Conservation (phyloP, 495 filamentous ascomycete genomes). For the Darksidea phi region DNA sequence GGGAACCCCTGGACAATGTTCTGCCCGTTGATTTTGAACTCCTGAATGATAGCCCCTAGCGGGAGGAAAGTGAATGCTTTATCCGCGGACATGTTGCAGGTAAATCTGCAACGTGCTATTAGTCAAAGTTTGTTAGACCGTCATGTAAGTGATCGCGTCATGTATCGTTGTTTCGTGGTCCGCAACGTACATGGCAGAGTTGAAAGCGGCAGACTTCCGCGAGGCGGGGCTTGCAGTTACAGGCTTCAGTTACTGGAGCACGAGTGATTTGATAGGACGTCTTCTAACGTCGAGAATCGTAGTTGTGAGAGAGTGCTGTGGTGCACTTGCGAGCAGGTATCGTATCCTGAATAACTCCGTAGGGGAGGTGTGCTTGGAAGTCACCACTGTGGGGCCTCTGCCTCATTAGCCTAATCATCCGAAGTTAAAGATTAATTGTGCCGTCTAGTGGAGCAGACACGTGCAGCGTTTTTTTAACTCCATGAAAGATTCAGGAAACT, state of each 20-base stretch:
- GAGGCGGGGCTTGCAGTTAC: background rate
- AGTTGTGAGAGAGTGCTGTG: too few relatives aligned
- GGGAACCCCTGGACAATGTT: constrained; percentile 90
- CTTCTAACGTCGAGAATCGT: too few relatives aligned
- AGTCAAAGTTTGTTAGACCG: background rate
- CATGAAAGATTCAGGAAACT: background rate
- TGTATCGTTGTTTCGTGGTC: too few relatives aligned
- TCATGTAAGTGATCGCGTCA: background rate
- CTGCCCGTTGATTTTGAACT: constrained; percentile 68
- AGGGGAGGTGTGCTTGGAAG: background rate
- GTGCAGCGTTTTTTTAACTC: background rate
- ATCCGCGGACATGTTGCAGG: background rate
- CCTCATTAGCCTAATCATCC: constrained; percentile 21
- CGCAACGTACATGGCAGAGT: background rate
- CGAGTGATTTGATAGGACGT: too few relatives aligned
- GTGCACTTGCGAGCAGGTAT: too few relatives aligned
- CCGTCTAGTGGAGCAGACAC: background rate
- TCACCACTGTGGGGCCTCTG: background rate
- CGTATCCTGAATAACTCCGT: background rate
- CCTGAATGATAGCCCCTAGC: constrained; percentile 83
- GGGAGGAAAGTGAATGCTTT: constrained; percentile 65
- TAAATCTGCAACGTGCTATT: background rate
- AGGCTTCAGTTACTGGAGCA: background rate
- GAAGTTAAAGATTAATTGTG: constrained; percentile 9
- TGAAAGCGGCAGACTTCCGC: background rate